Conservation (phyloP, 805 yeast genomes). For the Metschnikowia anglica region DNA sequence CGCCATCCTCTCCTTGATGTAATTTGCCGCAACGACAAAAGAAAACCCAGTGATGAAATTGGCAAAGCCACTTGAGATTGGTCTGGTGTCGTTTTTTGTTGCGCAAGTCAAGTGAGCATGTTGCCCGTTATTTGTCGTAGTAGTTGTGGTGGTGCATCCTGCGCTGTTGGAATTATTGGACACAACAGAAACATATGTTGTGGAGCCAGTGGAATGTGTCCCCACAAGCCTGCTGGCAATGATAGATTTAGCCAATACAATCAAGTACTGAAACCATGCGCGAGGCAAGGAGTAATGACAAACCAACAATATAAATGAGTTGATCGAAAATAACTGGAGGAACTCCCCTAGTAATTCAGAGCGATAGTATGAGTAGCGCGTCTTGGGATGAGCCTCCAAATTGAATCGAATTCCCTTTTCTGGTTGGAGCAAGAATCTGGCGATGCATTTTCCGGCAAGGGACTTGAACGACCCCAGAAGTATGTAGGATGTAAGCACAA, state of each 20-base stretch:
- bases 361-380: constrained; percentile 18
- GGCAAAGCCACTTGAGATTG: constrained; percentile 10
- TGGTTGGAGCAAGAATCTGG: constrained; percentile 18
- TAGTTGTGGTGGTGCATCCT: constrained; percentile 16
- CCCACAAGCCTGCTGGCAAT: constrained; percentile 33
- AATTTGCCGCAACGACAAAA: constrained; percentile 23
- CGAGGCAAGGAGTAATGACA: constrained; percentile 23
- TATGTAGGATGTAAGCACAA: constrained; percentile 25
- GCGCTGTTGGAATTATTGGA: constrained; percentile 12
- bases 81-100: constrained; percentile 16
- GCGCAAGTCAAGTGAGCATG: constrained; percentile 8
- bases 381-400: constrained; percentile 12
- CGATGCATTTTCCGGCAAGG: constrained; percentile 28
- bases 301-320: constrained; percentile 25
- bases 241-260: constrained; percentile 31
- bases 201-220: constrained; percentile 25
- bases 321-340: constrained; percentile 25
- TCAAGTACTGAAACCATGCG: constrained; percentile 25
- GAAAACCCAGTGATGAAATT: constrained; percentile 23
- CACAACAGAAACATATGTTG: constrained; percentile 24
- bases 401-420: constrained; percentile 8
- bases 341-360: constrained; percentile 22
- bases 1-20: constrained; percentile 13
- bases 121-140: constrained; percentile 15
- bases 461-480: constrained; percentile 32